Evolutionary conservation across 2,329 filamentous ascomycete genomes (phyloP).

Genomic region (Ophiobolus disseminans): DNA sequence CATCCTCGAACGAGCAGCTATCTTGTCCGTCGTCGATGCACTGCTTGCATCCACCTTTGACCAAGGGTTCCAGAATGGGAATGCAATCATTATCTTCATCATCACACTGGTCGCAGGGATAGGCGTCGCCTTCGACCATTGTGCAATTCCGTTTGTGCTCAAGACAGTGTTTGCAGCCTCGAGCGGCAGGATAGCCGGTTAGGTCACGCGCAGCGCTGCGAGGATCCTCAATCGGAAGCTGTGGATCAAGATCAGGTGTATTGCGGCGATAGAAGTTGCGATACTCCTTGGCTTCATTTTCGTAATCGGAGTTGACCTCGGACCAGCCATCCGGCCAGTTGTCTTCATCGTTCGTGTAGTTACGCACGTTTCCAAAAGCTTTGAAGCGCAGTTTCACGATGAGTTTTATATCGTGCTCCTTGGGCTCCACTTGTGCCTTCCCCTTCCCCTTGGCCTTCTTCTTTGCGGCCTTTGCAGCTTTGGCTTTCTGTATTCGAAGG

Average conservation of each 20-base stretch:
- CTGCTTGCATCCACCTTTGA: constrained; percentile 44
- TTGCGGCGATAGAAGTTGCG: constrained; percentile 14
- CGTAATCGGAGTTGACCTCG: constrained; percentile 24
- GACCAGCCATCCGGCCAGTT: constrained; percentile 39
- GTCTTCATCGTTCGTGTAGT: constrained; percentile 30
- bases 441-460: constrained; percentile 18
- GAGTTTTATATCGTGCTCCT: constrained; percentile 17
- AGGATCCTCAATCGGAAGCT: constrained; percentile 34
- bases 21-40: constrained; percentile 21
- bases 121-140: constrained; percentile 39
- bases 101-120: constrained; percentile 29
- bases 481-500: constrained; percentile 12
- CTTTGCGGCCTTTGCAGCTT: constrained; percentile 19
- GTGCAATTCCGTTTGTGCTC: constrained; percentile 25
- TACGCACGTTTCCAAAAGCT: constrained; percentile 25
- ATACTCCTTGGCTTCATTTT: constrained; percentile 14
- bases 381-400: constrained; percentile 27
- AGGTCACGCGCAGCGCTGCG: constrained; percentile 30
- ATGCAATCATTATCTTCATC: constrained; percentile 38
- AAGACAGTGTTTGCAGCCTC: constrained; percentile 47
- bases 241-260: constrained; percentile 14
- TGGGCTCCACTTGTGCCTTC: constrained; percentile 3
- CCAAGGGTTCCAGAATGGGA: constrained; percentile 35
- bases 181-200: constrained; percentile 41
- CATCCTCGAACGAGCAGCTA: constrained; percentile 31